phyloP scores from a whole-genome alignment of 106 monocot species.

The Hemerocallis citrina region DNA sequence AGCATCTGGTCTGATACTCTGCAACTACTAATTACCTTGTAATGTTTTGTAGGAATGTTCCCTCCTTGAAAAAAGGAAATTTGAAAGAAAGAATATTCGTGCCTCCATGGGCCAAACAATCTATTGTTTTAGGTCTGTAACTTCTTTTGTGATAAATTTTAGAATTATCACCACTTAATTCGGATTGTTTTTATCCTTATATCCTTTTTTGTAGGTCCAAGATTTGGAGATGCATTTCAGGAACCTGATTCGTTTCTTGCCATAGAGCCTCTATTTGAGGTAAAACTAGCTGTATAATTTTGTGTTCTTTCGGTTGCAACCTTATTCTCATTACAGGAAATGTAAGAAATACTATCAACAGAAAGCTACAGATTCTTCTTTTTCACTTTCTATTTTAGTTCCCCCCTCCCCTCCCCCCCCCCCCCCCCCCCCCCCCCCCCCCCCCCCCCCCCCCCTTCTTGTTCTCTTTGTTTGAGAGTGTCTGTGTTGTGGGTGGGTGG shows the following conservation, averaged over 20 bases:
- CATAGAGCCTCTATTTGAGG: constrained; percentile 72
- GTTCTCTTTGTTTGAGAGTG: no score
- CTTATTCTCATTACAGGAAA: no score
- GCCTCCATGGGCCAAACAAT: constrained; percentile 68
- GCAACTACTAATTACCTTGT: neutral
- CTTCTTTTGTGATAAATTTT: neutral
- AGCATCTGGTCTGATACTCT: neutral
- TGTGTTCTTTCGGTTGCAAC: no score
- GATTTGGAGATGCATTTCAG: constrained; percentile 92
- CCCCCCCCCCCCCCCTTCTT: no score
- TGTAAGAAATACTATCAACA: no score
- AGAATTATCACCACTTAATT: neutral
- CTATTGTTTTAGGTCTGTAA: constrained; percentile 55
- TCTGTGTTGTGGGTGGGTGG: no score
- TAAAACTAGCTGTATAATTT: no score
- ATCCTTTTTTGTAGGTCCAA: constrained; percentile 44
- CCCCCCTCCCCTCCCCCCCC: no score
- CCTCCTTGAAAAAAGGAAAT: constrained; percentile 84
- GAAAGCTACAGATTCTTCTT: no score
- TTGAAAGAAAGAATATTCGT: constrained; percentile 65
- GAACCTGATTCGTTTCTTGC: constrained; percentile 68
- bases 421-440: no score
- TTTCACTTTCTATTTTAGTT: no score
- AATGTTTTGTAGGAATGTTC: constrained; percentile 50
- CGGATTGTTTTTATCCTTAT: neutral